Evolutionary conservation across 2,329 filamentous ascomycete species (phyloP).

Genomic region (Fusarium tupiense): DNA sequence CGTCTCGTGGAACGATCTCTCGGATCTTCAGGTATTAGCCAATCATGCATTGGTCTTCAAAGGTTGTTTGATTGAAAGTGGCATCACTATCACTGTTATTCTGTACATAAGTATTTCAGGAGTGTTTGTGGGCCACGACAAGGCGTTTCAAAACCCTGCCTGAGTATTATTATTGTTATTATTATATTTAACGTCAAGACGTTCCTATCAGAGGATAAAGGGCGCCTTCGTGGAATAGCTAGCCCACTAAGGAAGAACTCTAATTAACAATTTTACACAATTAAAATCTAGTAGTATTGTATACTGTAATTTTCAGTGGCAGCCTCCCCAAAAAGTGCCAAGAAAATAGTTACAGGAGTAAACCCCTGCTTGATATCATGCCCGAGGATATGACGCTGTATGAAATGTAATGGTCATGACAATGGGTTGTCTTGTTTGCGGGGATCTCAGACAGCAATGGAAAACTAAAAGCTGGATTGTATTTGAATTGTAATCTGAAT

Average conservation of each 20-base stretch:
- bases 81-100: neutral
- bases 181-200: too few species aligned
- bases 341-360: too few species aligned
- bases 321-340: too few species aligned
- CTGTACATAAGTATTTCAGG: conserved; percentile 23
- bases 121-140: conserved; percentile 21
- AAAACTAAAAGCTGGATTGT: neutral
- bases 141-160: conserved; percentile 12
- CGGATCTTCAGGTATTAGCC: neutral
- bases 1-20: neutral
- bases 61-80: conserved; percentile 22
- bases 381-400: neutral
- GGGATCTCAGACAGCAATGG: neutral
- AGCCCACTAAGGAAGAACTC: too few species aligned
- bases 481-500: conserved; percentile 3
- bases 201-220: too few species aligned
- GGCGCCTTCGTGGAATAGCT: too few species aligned
- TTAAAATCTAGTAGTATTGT: too few species aligned
- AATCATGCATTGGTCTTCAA: neutral
- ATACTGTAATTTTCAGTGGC: too few species aligned
- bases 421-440: neutral
- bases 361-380: conserved; percentile 4
- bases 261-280: too few species aligned
- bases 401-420: conserved; percentile 6
- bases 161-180: too few species aligned